Base-by-base conservation (phyloP, 208 protist genomes). In the Wallacemonas sp. region DNA sequence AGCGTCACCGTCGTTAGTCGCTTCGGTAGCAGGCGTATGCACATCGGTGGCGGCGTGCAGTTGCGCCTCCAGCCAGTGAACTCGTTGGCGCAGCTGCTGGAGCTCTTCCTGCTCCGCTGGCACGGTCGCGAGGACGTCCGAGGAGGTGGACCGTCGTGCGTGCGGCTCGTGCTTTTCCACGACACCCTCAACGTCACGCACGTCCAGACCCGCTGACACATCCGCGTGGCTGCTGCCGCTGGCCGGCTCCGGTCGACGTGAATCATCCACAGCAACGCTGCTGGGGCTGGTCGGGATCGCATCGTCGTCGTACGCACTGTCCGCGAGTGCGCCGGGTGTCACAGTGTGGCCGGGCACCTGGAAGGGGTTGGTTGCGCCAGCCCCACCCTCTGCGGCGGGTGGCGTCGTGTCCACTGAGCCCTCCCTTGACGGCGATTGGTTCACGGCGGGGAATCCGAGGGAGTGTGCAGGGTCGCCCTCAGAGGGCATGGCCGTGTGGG, bases 21-120 rank as follows among this genome's bases (percentile, higher is more conserved):
- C n/a, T n/a, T n/a, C n/a, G n/a, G n/a, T n/a, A n/a, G n/a, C n/a
- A n/a, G 34, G 55, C 53, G 57, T 38, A 27, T 71, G 63, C 27
- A 67, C 66, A 21, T 65, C 57, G 19, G 71, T 1, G 19, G 65
- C 67, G 8, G 69, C 60, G 50, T 71, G 64, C 41, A 75, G 58
- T 9, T 52, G 46, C 38, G 68, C 57, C 50, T 57, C 50, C 55
- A 57, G 45, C 38, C 26, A 63, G 58, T 13, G 64, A 30, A 30
- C 66, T 38, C 50, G 53, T 38, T 39, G 9, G 17, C 34, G 39
- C 55, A 62, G 55, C 15, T 32, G 9, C 13, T 26, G 38, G 17
- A 62, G 15, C 37, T 62, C 38, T 3, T 5, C 55, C 6, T 62
- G 26, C 13, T 15, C 19, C 5, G 15, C 32, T 29, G 30, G 8